Evolutionary conservation across 2,329 filamentous ascomycete genomes (phyloP).

Genomic region (Cercospora berteroae): DNA sequence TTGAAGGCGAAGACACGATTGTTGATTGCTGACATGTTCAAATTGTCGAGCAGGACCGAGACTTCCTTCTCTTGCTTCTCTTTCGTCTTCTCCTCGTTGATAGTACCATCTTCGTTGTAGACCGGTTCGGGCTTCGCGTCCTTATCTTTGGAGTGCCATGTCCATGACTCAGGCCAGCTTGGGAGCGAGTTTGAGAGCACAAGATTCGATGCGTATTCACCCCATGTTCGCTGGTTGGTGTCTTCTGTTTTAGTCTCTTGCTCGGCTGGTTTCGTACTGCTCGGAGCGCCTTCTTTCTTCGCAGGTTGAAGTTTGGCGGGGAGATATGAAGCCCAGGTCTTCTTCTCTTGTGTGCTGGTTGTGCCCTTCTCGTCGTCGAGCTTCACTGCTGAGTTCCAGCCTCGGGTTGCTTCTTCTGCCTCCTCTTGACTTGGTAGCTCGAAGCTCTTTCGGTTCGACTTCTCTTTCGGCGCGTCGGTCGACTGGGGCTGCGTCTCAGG

Average conservation of each 20-base stretch:
- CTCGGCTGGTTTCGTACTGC: slow-evolving; percentile 3
- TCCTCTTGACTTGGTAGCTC: slow-evolving; percentile 39
- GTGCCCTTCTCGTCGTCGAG: slow-evolving; percentile 26
- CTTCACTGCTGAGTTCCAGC: slow-evolving; percentile 27
- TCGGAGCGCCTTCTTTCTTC: slow-evolving; percentile 9
- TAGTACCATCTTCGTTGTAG: slow-evolving; percentile 38
- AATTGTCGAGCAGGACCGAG: slow-evolving; percentile 71
- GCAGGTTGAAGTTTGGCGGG: slow-evolving; percentile 25
- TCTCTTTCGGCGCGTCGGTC: slow-evolving; percentile 18
- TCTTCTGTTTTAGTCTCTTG: slow-evolving; percentile 1
- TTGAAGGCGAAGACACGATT: slow-evolving; percentile 82
- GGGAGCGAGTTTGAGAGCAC: slow-evolving; percentile 31
- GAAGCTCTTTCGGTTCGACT: slow-evolving; percentile 32
- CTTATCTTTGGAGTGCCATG: slow-evolving; percentile 30
- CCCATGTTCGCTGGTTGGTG: slow-evolving; percentile 31
- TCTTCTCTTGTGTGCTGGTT: slow-evolving; percentile 36
- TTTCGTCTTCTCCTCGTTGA: slow-evolving; percentile 40
- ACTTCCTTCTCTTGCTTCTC: slow-evolving; percentile 69
- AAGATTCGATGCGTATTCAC: slow-evolving; percentile 33
- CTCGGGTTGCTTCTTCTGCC: slow-evolving; percentile 35
- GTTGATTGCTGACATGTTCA: slow-evolving; percentile 80
- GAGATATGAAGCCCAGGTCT: slow-evolving; percentile 39
- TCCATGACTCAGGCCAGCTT: slow-evolving; percentile 24
- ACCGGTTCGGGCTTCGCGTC: slow-evolving; percentile 38
- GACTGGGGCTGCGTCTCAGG: slow-evolving; percentile 31